Conservation (phyloP, 2,329 filamentous ascomycete genomes). For the Ceratocystis smalleyi region DNA sequence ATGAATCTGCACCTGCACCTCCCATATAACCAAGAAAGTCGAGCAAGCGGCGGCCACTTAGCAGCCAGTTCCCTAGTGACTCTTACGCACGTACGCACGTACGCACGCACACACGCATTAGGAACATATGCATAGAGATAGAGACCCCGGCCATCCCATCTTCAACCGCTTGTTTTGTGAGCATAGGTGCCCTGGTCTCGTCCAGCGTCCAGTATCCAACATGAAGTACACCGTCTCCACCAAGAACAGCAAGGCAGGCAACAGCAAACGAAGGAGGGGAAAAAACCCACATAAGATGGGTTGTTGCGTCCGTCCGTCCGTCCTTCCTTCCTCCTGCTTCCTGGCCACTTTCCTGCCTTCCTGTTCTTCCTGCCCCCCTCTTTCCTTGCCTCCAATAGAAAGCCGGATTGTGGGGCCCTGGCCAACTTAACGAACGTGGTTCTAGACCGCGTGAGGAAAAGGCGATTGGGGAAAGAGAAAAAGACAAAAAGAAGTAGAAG, state of each 20-base stretch:
- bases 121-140: not conserved
- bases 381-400: not conserved
- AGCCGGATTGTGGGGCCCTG: not conserved
- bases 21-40: not conserved
- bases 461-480: no score
- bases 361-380: not conserved
- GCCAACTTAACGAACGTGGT: not conserved
- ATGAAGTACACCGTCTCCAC: no score
- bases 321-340: not conserved
- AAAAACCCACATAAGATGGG: not conserved
- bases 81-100: not conserved
- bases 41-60: not conserved
- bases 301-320: not conserved
- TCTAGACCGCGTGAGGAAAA: not conserved
- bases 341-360: not conserved
- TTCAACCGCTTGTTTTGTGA: no score
- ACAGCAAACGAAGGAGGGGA: not conserved
- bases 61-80: not conserved
- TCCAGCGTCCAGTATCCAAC: no score
- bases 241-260: not conserved
- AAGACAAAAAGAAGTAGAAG: no score
- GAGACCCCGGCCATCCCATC: no score
- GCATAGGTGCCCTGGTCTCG: no score
- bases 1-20: not conserved
- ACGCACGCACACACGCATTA: not conserved